These are phyloP conservation scores for Gossypium ekmanianum DNA, from an alignment of 345 rosid species.

Conservation along the genomic window DNA sequence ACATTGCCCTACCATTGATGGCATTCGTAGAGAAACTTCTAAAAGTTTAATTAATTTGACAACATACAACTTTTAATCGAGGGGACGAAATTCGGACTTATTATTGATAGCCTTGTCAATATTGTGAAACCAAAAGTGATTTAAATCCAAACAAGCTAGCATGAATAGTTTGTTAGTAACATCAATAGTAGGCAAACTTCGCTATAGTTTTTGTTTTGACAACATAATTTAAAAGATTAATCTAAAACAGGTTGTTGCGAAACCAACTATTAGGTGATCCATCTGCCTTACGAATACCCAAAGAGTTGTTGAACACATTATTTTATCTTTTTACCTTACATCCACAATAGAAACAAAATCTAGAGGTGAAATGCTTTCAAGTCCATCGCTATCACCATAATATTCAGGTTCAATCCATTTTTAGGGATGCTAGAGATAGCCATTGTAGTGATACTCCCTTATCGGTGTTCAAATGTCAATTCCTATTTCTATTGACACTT, in stretches of 20 bases:
- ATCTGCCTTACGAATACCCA: constrained; percentile 59
- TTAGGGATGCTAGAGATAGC: constrained; percentile 47
- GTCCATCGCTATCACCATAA: constrained; percentile 53
- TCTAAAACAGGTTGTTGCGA: constrained; percentile 58
- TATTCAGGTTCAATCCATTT: constrained; percentile 71
- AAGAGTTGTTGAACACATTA: constrained; percentile 58
- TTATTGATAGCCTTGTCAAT: too few species aligned
- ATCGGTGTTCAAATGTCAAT: not conserved
- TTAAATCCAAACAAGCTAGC: too few species aligned
- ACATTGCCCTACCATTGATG: too few species aligned
- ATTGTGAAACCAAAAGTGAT: too few species aligned
- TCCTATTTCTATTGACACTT: too few species aligned
- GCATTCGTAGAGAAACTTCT: too few species aligned
- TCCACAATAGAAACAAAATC: not conserved
- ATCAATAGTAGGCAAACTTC: constrained; percentile 25
- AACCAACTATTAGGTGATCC: constrained; percentile 58
- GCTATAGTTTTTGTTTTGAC: constrained; percentile 54
- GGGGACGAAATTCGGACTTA: too few species aligned
- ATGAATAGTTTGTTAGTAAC: too few species aligned
- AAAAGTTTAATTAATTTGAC: too few species aligned
- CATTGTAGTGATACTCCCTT: constrained; percentile 44
- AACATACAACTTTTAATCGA: too few species aligned
- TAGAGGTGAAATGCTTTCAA: not conserved
- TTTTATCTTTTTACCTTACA: constrained; percentile 28
- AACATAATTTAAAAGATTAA: constrained; percentile 50